Evolutionary conservation across 1,284 basidiomycete species (phyloP).

Genomic region (Cutaneotrichosporon sp.): DNA sequence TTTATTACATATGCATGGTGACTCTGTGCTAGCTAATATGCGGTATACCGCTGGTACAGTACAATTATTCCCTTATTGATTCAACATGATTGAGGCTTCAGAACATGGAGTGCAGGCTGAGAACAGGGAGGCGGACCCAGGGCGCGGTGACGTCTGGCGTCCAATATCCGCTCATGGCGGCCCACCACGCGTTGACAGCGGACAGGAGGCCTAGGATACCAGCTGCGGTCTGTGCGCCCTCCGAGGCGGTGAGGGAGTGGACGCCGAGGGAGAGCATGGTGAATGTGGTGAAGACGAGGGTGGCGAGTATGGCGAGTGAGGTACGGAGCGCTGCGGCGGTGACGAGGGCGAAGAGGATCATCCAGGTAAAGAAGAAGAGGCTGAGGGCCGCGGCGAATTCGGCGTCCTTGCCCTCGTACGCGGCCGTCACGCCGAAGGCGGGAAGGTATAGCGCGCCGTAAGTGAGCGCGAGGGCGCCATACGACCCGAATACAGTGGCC

Average conservation of each 20-base stretch:
- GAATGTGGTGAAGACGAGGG: constrained; percentile 7
- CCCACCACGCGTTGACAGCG: constrained; percentile 7
- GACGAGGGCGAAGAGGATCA: constrained; percentile 14
- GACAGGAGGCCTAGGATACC: constrained; percentile 8
- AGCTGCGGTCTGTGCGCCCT: constrained; percentile 1
- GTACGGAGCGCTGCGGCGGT: constrained; percentile 14
- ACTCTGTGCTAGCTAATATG: neutral
- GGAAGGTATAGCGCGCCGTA: constrained; percentile 11
- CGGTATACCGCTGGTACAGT: neutral
- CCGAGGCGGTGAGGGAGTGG: neutral
- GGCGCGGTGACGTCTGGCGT: constrained; percentile 8
- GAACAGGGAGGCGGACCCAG: too few relatives aligned
- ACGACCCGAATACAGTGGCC: constrained; percentile 15
- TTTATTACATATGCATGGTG: too few relatives aligned
- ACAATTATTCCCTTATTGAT: too few relatives aligned
- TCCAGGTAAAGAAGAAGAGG: constrained; percentile 11
- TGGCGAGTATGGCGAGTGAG: constrained; percentile 13
- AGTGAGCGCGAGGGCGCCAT: constrained; percentile 11
- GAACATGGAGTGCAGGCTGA: too few relatives aligned
- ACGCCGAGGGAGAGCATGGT: constrained; percentile 8
- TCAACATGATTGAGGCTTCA: too few relatives aligned
- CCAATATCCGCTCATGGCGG: constrained; percentile 13
- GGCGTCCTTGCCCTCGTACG: constrained; percentile 8
- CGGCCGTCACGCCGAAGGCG: constrained; percentile 1
- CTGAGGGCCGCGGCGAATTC: constrained; percentile 13